Evolutionary conservation across 768 basidiomycete genomes (phyloP).

Genomic region (Crucibulum laeve): DNA sequence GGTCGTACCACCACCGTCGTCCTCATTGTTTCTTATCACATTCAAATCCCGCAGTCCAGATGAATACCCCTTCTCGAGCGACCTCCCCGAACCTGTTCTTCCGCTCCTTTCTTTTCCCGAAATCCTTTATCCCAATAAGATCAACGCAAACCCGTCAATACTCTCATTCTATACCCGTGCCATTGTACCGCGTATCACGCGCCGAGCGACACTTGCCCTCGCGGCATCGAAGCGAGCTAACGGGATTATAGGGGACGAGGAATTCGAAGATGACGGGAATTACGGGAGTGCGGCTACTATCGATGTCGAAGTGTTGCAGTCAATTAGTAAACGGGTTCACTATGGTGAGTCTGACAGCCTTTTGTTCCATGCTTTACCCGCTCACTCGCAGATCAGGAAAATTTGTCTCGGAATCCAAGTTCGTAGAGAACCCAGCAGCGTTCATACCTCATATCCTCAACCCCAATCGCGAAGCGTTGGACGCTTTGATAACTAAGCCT

Average conservation of each 20-base stretch:
- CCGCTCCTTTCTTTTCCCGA: constrained; percentile 67
- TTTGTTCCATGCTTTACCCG: not conserved
- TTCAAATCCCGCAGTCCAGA: constrained; percentile 65
- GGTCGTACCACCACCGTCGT: not conserved
- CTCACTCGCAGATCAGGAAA: constrained; percentile 59
- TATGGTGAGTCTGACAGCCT: constrained; percentile 57
- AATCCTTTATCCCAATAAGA: constrained; percentile 71
- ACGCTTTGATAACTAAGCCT: constrained; percentile 92
- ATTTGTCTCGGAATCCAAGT: constrained; percentile 98
- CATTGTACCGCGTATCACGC: constrained; percentile 89
- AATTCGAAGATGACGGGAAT: constrained; percentile 92
- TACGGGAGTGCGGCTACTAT: constrained; percentile 94
- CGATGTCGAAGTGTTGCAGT: constrained; percentile 95
- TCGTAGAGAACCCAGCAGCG: constrained; percentile 74
- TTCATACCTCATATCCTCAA: constrained; percentile 91
- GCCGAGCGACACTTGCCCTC: constrained; percentile 61
- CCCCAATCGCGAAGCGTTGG: constrained; percentile 74
- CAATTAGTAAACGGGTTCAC: constrained; percentile 97
- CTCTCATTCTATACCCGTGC: constrained; percentile 81
- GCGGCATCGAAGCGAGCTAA: constrained; percentile 61
- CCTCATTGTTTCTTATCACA: not conserved
- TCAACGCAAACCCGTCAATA: constrained; percentile 88
- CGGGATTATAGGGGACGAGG: constrained; percentile 63
- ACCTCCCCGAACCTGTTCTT: constrained; percentile 81
- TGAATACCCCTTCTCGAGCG: constrained; percentile 89